Evolutionary conservation across 1,139 yeast genomes (phyloP).

Genomic region (Yamadazyma songkhlaensis): DNA sequence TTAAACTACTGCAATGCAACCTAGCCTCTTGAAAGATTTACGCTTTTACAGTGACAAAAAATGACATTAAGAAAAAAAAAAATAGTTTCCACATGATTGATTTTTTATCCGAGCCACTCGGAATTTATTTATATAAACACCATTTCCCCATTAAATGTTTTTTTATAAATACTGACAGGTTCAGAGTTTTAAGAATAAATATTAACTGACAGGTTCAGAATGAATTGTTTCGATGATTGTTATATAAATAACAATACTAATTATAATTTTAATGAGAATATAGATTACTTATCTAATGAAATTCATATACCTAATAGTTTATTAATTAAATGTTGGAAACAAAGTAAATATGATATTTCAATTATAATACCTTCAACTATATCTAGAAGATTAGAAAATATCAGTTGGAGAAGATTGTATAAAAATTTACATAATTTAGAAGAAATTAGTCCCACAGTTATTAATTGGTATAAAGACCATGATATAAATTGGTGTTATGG

Average conservation of each 20-base stretch:
- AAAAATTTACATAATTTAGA: conserved; percentile 28
- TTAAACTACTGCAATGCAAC: too few relatives aligned
- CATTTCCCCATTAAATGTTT: not conserved
- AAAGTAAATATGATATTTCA: conserved; percentile 22
- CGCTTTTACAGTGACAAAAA: not conserved
- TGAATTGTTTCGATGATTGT: conserved; percentile 22
- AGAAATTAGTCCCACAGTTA: conserved; percentile 32
- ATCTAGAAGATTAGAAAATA: conserved; percentile 31
- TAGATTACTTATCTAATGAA: conserved; percentile 31
- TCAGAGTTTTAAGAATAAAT: not conserved
- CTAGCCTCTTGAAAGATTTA: too few relatives aligned
- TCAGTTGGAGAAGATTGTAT: conserved; percentile 42
- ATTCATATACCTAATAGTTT: conserved; percentile 12
- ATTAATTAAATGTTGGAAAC: conserved; percentile 16
- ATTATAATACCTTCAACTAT: conserved; percentile 25
- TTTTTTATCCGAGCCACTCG: conserved; percentile 1
- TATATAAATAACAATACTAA: conserved; percentile 15
- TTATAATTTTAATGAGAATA: conserved; percentile 26
- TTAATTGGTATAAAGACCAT: conserved; percentile 44
- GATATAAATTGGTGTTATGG: conserved; percentile 49
- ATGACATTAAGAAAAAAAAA: not conserved
- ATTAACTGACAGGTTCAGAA: conserved; percentile 3
- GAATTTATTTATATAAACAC: conserved; percentile 1
- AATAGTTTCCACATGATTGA: not conserved
- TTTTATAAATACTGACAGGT: too few relatives aligned